Evolutionary conservation across 1,284 basidiomycete genomes (phyloP).

Genomic region (Ustilago shanxiensis): DNA sequence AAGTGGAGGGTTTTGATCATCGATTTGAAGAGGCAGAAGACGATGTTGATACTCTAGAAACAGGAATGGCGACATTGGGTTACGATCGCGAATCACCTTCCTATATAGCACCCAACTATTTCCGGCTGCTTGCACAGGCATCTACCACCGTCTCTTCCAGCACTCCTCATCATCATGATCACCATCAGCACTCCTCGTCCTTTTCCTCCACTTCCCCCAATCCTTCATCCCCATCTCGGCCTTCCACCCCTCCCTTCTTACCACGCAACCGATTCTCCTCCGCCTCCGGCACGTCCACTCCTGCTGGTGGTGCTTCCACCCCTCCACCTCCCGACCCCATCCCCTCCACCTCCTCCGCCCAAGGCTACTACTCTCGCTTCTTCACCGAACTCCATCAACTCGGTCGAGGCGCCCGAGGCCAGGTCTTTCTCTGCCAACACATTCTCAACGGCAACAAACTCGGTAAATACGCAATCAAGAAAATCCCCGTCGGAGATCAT

Average conservation of each 20-base stretch:
- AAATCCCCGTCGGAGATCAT: conserved; percentile 86
- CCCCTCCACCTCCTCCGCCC: conserved; percentile 60
- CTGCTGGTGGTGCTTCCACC: background rate
- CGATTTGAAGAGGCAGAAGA: conserved; percentile 2
- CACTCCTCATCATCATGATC: background rate
- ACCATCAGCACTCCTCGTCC: background rate
- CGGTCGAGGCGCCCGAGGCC: conserved; percentile 92
- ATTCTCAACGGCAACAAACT: conserved; percentile 82
- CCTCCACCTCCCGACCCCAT: conserved; percentile 29
- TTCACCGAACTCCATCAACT: conserved; percentile 87
- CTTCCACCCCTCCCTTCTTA: conserved; percentile 12
- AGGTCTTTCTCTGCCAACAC: conserved; percentile 87
- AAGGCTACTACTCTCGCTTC: conserved; percentile 77
- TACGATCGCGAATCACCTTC: conserved; percentile 14
- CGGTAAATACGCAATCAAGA: conserved; percentile 85
- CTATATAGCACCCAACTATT: conserved; percentile 60
- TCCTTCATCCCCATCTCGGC: background rate
- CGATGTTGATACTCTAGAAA: background rate
- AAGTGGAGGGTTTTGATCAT: conserved; percentile 1
- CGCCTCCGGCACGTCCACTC: conserved; percentile 34
- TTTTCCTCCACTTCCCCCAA: background rate
- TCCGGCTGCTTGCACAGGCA: conserved; percentile 55
- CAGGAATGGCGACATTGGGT: background rate
- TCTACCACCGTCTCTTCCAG: conserved; percentile 10
- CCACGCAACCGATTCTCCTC: conserved; percentile 28